Conservation (phyloP, 1,139 yeast species). For the Pichia sp. region DNA sequence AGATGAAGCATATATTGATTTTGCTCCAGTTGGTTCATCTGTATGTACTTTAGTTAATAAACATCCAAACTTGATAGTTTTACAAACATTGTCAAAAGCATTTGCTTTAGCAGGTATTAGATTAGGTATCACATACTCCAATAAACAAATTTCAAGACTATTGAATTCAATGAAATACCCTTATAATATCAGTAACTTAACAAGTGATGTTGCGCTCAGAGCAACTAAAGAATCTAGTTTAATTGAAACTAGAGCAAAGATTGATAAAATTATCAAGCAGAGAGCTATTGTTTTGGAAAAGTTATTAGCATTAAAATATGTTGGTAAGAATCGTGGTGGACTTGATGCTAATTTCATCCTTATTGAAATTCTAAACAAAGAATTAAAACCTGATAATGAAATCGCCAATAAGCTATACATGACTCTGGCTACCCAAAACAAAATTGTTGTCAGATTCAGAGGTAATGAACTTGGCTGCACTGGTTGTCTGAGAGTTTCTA, state of each 20-base stretch:
- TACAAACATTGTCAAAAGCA: conserved; percentile 90
- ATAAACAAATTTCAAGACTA: conserved; percentile 51
- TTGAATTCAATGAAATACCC: conserved; percentile 93
- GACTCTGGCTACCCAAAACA: conserved; percentile 60
- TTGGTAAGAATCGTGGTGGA: conserved; percentile 82
- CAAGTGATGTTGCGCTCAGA: conserved; percentile 69
- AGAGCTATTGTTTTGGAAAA: conserved; percentile 47
- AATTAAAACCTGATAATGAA: conserved; percentile 61
- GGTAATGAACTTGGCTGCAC: conserved; percentile 84
- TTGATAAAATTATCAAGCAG: conserved; percentile 46
- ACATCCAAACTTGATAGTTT: conserved; percentile 76
- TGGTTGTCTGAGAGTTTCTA: conserved; percentile 80
- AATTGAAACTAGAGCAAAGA: conserved; percentile 50
- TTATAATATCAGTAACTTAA: conserved; percentile 80
- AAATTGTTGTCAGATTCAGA: conserved; percentile 84
- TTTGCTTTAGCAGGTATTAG: conserved; percentile 96
- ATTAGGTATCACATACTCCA: conserved; percentile 72
- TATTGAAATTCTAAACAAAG: conserved; percentile 57
- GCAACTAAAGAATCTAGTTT: conserved; percentile 62
- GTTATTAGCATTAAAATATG: conserved; percentile 48
- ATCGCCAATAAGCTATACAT: conserved; percentile 63
- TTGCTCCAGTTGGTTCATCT: conserved; percentile 62
- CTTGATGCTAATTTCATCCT: conserved; percentile 80
- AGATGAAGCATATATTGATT: conserved; percentile 95
- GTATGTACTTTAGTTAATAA: conserved; percentile 75